phyloP scores from a whole-genome alignment of 2,329 filamentous ascomycete genomes.

The Cyanodermella asteris region DNA sequence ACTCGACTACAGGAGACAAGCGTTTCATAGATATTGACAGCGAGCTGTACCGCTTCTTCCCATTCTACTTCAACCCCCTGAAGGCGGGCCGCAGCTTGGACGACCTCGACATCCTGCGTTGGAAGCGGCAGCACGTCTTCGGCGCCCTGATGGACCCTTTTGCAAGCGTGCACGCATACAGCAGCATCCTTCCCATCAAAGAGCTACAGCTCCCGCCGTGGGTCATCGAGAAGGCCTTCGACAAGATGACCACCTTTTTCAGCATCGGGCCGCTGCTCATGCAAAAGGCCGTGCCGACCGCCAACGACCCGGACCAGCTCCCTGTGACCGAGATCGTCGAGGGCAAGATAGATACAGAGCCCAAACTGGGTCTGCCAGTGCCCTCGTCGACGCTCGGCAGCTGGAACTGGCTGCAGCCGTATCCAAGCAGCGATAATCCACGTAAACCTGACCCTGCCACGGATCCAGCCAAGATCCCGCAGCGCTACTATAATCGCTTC shows the following conservation, averaged over 20 bases:
- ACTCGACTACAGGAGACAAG: too few relatives aligned
- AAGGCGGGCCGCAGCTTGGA: background rate
- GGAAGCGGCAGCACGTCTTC: conserved; percentile 2
- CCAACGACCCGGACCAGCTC: conserved; percentile 2
- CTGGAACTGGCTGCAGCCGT: conserved; percentile 11
- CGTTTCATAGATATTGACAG: too few relatives aligned
- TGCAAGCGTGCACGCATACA: conserved; percentile 10
- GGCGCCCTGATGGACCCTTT: conserved; percentile 11
- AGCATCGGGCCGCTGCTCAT: conserved; percentile 10
- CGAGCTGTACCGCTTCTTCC: too few relatives aligned
- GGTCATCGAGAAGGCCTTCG: conserved; percentile 9
- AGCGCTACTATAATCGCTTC: conserved; percentile 2
- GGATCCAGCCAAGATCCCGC: background rate
- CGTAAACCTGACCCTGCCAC: background rate
- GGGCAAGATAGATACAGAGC: conserved; percentile 1
- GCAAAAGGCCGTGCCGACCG: conserved; percentile 6
- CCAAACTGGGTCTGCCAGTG: conserved; percentile 1
- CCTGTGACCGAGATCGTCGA: conserved; percentile 1
- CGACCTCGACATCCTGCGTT: background rate
- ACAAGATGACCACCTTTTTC: conserved; percentile 12
- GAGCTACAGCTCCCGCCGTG: conserved; percentile 10
- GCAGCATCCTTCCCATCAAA: conserved; percentile 10
- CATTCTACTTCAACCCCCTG: background rate
- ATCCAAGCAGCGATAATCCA: conserved; percentile 2
- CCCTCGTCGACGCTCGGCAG: conserved; percentile 5